Conservation (phyloP, 2,329 filamentous ascomycete genomes). For the Ophiostoma himal-ulmi region DNA sequence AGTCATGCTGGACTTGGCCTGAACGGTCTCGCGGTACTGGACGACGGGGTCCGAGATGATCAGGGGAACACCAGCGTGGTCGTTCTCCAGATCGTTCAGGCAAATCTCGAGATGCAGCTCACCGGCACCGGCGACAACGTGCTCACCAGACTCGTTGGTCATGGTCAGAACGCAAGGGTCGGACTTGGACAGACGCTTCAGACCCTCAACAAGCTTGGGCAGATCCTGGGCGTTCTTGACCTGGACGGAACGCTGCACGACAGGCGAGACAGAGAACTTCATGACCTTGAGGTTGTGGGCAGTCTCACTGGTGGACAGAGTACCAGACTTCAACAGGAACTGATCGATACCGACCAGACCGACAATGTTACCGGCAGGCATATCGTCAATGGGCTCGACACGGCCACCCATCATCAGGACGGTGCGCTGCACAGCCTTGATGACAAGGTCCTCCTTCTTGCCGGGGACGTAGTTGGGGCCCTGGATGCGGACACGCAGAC, state of each 20-base stretch:
- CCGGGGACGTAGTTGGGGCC: slow-evolving; percentile 97
- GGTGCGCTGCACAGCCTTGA: slow-evolving; percentile 99
- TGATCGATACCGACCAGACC: slow-evolving; percentile 99
- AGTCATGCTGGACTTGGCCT: slow-evolving; percentile 78
- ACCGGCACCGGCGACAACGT: slow-evolving; percentile 98
- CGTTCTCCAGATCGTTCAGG: slow-evolving; percentile 99
- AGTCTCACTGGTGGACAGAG: slow-evolving; percentile 91
- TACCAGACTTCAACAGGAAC: slow-evolving; percentile 99
- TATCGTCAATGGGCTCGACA: slow-evolving; percentile 95
- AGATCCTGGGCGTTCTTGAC: slow-evolving; percentile 99
- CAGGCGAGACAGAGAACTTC: slow-evolving; percentile 99
- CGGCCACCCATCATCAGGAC: slow-evolving; percentile 99
- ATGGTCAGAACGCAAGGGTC: slow-evolving; percentile 94
- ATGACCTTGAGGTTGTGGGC: slow-evolving; percentile 99
- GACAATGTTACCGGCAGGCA: slow-evolving; percentile 99
- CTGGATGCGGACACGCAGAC: slow-evolving; percentile 99
- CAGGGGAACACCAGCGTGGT: slow-evolving; percentile 97
- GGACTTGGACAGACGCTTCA: slow-evolving; percentile 99
- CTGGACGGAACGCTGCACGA: slow-evolving; percentile 97
- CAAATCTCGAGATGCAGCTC: slow-evolving; percentile 99
- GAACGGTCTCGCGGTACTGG: slow-evolving; percentile 95
- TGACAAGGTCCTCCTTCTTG: slow-evolving; percentile 97
- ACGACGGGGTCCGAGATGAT: slow-evolving; percentile 98
- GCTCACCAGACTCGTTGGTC: slow-evolving; percentile 91
- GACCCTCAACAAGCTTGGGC: slow-evolving; percentile 99